These are phyloP conservation scores for Mortierella hygrophila DNA, from an alignment of 192 early-diverging fungal species.

Conservation along the genomic window DNA sequence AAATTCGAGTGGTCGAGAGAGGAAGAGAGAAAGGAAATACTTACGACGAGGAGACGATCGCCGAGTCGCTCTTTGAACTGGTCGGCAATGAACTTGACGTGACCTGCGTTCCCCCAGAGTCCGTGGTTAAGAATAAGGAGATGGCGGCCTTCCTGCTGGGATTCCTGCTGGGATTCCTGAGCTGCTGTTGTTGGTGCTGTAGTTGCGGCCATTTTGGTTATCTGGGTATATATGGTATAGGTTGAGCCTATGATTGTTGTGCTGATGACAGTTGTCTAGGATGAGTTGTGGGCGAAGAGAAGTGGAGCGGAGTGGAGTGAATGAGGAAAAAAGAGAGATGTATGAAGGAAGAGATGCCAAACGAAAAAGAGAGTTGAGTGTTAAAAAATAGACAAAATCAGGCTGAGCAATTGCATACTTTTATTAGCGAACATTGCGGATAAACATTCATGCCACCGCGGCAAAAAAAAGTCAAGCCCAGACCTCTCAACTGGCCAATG, in stretches of 20 bases:
- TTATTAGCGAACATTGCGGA: neutral
- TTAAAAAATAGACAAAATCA: neutral
- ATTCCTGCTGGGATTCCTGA: constrained; percentile 12
- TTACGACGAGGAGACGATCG: constrained; percentile 32
- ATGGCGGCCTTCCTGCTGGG: constrained; percentile 54
- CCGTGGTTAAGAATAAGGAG: constrained; percentile 75
- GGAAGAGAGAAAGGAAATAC: neutral
- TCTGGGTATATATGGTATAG: neutral
- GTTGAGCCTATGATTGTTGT: neutral
- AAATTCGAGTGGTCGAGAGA: neutral
- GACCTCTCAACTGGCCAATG: neutral
- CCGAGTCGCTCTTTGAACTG: constrained; percentile 52
- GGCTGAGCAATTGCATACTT: neutral
- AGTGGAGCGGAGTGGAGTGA: no score
- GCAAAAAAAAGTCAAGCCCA: neutral
- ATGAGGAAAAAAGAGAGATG: neutral
- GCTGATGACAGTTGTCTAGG: neutral
- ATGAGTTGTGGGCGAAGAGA: neutral
- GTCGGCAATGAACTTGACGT: constrained; percentile 62
- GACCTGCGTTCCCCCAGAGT: constrained; percentile 68
- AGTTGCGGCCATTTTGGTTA: neutral
- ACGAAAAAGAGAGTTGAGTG: neutral
- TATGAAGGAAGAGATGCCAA: neutral
- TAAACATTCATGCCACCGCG: neutral
- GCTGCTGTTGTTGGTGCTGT: neutral